Conservation (phyloP, 2,329 filamentous ascomycete species). For the Claviceps quebecensis region DNA sequence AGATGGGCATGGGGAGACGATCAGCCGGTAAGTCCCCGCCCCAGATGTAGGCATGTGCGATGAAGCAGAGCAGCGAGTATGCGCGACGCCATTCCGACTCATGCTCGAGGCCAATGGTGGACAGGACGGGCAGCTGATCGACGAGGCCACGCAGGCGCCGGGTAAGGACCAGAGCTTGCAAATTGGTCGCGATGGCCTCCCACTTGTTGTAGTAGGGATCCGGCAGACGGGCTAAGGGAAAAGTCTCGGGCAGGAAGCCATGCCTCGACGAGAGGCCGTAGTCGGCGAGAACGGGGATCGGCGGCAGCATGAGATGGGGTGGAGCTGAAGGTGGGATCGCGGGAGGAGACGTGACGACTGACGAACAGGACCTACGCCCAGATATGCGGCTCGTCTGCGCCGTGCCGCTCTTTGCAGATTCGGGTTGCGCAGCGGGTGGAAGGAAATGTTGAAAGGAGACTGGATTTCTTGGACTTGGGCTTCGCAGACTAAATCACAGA, state of each 20-base stretch:
- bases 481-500: no score
- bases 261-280: conserved; percentile 67
- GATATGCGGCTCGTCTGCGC: not conserved
- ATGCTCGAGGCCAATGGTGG: conserved; percentile 65
- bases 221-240: conserved; percentile 67
- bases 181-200: conserved; percentile 74
- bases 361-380: not conserved
- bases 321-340: not conserved
- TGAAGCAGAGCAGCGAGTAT: conserved; percentile 80
- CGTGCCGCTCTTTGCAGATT: not conserved
- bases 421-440: not conserved
- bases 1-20: conserved; percentile 64
- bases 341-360: not conserved
- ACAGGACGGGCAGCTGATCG: conserved; percentile 69
- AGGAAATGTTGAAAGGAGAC: not conserved
- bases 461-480: no score
- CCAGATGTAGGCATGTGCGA: conserved; percentile 94
- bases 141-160: conserved; percentile 69
- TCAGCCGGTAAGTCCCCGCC: conserved; percentile 74
- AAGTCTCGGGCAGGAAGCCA: conserved; percentile 75
- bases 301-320: conserved; percentile 35
- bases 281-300: conserved; percentile 52
- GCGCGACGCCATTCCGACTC: conserved; percentile 88
- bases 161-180: conserved; percentile 77
- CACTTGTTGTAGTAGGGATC: conserved; percentile 91